Conservation (phyloP, 139 green algal genomes). For the Dunaliella sp. region DNA sequence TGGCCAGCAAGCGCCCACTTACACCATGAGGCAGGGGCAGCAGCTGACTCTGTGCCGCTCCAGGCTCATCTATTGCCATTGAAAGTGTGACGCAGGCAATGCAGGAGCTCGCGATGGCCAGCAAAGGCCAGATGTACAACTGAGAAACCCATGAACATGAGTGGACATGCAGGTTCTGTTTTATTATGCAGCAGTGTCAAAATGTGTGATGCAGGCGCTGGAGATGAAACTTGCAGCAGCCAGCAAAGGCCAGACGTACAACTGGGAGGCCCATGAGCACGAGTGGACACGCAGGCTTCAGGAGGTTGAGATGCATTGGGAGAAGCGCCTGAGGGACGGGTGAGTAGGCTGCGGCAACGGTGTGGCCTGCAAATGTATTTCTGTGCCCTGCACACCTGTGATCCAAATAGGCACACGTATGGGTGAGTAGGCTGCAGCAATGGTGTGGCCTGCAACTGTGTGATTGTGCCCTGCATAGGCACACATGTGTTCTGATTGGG, state of each 20-base stretch:
- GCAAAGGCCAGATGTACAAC: background rate
- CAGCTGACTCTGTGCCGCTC: too few species aligned
- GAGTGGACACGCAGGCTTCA: constrained; percentile 4
- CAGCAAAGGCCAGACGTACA: background rate
- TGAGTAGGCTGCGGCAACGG: background rate
- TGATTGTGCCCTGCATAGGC: too few species aligned
- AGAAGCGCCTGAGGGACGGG: constrained; percentile 39
- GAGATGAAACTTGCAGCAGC: background rate
- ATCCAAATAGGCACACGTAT: background rate
- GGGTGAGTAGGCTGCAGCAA: background rate
- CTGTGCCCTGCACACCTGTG: too few species aligned
- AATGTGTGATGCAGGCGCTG: too few species aligned
- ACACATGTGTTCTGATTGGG: background rate
- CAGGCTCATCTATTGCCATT: too few species aligned
- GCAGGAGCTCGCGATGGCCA: background rate
- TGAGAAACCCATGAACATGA: background rate
- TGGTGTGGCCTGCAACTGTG: too few species aligned
- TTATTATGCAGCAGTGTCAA: too few species aligned
- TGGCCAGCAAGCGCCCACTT: too few species aligned
- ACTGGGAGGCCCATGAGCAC: background rate
- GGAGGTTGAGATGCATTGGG: constrained; percentile 42
- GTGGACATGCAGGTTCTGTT: constrained; percentile 1
- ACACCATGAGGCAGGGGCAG: too few species aligned
- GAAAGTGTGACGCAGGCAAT: too few species aligned
- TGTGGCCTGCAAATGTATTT: too few species aligned